Evolutionary conservation across 768 basidiomycete species (phyloP), one percentile per base, ranked within the genome.

Genomic region (Mycena belliarum): DNA sequence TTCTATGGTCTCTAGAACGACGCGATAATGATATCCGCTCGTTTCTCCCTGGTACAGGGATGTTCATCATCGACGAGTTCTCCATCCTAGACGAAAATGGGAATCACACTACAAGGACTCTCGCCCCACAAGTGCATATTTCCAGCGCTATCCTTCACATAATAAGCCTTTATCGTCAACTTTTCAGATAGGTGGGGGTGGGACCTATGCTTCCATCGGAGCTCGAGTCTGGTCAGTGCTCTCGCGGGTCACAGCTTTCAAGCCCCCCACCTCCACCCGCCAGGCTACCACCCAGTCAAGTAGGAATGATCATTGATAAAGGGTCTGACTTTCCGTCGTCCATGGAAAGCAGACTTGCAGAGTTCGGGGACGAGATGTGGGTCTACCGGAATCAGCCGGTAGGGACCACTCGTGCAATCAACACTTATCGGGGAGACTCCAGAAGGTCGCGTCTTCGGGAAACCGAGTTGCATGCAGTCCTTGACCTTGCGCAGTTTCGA

Each of bases 1-100:
- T 95, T 95, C 75, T 32, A 32, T 6, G 6, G 7, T 32, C 29
- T 32, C 29, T 32, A 12, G 12, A 32, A 32, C 6, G 29, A 32
- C 12, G 29, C 29, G 6, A 32, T 32, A 32, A 32, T 32, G 29
- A 32, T 32, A 6, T 12, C 12, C 6, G 6, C 29, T 32, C 29
- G 29, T 32, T 32, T 12, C 29, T 32, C 29, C 7, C 29, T 12
- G 12, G 6, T 32, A 32, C 12, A 32, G 29, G 93, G 8, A 85
- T 94, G 83, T 95, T 95, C 75, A 95, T 97, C 66, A 82, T 95
- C 65, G 94, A 97, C 70, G 80, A 87, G 60, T 90, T 94, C 65
- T 77, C 80, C 4, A 88, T 84, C 66, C 65, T 74, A 46, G 83
- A 88, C 57, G 79, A 80, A 29, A 68, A 81, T 43, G 89, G 88